Base-by-base conservation (phyloP, 2,329 filamentous ascomycete species). In the Pseudogymnoascus sp. region DNA sequence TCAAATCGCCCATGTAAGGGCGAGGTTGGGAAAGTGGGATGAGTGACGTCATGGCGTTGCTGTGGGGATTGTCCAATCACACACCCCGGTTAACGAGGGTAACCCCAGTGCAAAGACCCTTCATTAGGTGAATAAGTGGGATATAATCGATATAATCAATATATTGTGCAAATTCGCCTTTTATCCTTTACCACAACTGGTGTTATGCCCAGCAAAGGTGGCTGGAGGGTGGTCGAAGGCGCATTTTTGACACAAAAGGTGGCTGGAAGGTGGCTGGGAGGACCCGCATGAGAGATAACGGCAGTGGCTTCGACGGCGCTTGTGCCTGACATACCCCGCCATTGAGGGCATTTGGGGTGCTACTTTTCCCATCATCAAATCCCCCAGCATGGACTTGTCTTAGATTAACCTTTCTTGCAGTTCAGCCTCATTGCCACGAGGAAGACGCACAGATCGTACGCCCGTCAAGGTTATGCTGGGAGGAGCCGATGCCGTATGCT, bases 1-100 rank as follows among this genome's bases (percentile, higher is more conserved):
- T 54, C 29, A 15, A 33, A 54, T 54, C 26, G 26, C 26, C 29
- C 8, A 13, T 17, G n/a, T 54, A 17, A 54, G 13, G 29, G 6
- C 29, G 47, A 54, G 47, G 47, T 54, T 54, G 47, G 47, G 47
- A 54, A 47, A 54, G 47, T 54, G 47, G 47, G 47, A 54, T 33
- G 9, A 9, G 47, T 54, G 47, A 54, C 47, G 47, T 54, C 47
- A 54, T 54, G 4, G n/a, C 29, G 26, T 17, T 17, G 9, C 17
- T 10, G n/a, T 3, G 47, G 9, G n/a, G 47, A 54, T 54, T 54
- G 47, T 2, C 47, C n/a, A 54, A 54, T 54, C 47, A 13, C 29
- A 33, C 5, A 11, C 7, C 47, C 26, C 29, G 26, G 9, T 17
- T 33, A 17, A 11, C 29, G 47, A 50, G 47, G 26, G n/a, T n/a